Evolutionary conservation across 2,329 filamentous ascomycete species (phyloP).

Genomic region (Aspergillus clavatus): DNA sequence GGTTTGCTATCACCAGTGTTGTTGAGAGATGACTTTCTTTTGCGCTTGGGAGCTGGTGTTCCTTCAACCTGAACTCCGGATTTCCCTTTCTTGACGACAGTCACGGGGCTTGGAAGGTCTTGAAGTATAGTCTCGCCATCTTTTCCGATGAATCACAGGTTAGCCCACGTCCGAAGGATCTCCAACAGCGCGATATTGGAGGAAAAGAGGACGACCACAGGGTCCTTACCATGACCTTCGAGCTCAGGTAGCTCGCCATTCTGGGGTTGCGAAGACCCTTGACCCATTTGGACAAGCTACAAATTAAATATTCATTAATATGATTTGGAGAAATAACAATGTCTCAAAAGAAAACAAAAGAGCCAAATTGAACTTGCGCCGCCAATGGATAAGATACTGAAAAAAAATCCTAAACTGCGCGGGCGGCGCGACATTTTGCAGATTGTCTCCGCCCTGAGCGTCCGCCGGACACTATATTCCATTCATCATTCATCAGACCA

Average conservation of each 20-base stretch:
- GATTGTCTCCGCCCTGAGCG: not conserved
- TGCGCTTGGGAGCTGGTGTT: slow-evolving; percentile 4
- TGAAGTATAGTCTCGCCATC: not conserved
- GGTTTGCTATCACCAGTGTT: not conserved
- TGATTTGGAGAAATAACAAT: slow-evolving; percentile 1
- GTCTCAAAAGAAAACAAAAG: slow-evolving; percentile 2
- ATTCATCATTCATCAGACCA: not conserved
- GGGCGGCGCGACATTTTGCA: not conserved
- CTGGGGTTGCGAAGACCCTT: slow-evolving; percentile 16
- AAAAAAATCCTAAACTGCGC: not conserved
- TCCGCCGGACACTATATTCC: not conserved
- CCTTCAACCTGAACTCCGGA: not conserved
- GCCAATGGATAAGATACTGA: not conserved
- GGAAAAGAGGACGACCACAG: not conserved
- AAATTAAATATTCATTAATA: not conserved
- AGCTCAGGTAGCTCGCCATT: slow-evolving; percentile 2
- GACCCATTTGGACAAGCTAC: slow-evolving; percentile 13
- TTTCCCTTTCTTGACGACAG: not conserved
- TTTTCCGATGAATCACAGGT: not conserved
- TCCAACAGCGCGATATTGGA: not conserved
- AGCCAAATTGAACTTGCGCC: not conserved
- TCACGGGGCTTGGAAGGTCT: not conserved
- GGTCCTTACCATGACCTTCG: slow-evolving; percentile 10
- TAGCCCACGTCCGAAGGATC: not conserved
- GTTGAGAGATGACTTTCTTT: slow-evolving; percentile 10